Conservation (phyloP, 75 land plant species). For the Pseudotsuga menziesii region DNA sequence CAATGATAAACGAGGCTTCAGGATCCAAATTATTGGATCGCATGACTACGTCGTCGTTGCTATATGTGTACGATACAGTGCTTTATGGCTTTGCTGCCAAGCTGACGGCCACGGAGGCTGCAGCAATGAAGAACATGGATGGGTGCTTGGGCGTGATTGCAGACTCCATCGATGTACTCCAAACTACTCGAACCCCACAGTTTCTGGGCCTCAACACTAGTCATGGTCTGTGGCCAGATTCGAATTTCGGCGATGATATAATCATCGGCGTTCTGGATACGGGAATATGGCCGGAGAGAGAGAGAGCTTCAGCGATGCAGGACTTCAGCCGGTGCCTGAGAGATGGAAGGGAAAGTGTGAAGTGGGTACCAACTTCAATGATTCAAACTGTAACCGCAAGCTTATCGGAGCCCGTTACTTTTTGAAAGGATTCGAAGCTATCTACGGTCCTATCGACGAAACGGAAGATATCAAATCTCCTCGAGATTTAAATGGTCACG, state of each 20-base stretch:
- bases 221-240: constrained; percentile 16
- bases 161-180: constrained; percentile 8
- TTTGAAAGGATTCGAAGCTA: constrained; percentile 7
- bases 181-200: constrained; percentile 33
- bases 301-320: constrained; percentile 50
- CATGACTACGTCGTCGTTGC: too few species aligned
- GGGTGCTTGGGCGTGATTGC: too few species aligned
- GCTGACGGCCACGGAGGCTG: too few species aligned
- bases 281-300: constrained; percentile 82
- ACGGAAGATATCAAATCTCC: constrained; percentile 14
- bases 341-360: constrained; percentile 57
- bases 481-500: constrained; percentile 18
- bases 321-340: constrained; percentile 38
- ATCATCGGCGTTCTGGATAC: constrained; percentile 12
- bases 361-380: constrained; percentile 35
- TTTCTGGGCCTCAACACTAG: constrained; percentile 21
- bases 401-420: constrained; percentile 26
- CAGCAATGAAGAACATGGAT: too few species aligned
- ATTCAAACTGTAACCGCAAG: constrained; percentile 43
- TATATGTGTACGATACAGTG: too few species aligned
- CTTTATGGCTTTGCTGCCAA: too few species aligned
- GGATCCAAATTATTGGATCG: too few species aligned
- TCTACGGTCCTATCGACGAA: constrained; percentile 28
- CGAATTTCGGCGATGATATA: constrained; percentile 15
- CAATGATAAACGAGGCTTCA: too few species aligned